These are phyloP conservation scores for Leccinum boreale DNA, from an alignment of 768 basidiomycete species.

Conservation along the genomic window DNA sequence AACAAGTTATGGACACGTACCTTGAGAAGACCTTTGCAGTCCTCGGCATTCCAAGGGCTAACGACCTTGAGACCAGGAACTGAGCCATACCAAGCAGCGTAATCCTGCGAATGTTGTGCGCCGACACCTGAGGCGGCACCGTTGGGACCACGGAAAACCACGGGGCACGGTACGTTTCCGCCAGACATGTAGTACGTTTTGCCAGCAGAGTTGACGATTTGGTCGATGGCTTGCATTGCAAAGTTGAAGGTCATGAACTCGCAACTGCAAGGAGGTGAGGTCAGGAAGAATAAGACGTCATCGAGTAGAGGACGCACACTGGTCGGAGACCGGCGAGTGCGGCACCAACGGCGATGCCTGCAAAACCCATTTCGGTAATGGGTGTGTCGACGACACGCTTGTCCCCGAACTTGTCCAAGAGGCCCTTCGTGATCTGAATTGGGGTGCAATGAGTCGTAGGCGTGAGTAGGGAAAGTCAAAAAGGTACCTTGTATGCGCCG, in stretches of 20 bases:
- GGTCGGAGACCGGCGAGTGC: slow-evolving; percentile 93
- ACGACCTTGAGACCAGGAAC: slow-evolving; percentile 97
- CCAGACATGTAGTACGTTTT: slow-evolving; percentile 99
- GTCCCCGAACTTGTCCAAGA: slow-evolving; percentile 98
- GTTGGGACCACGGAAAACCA: slow-evolving; percentile 99
- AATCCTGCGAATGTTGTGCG: slow-evolving; percentile 98
- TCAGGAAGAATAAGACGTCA: slow-evolving; percentile 6
- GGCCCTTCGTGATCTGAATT: slow-evolving; percentile 89
- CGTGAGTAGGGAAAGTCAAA: background rate
- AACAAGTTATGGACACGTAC: slow-evolving; percentile 37
- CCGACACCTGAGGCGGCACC: slow-evolving; percentile 96
- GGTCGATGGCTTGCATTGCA: slow-evolving; percentile 99
- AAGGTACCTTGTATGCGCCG: slow-evolving; percentile 85
- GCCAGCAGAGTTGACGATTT: slow-evolving; percentile 99
- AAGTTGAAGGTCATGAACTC: slow-evolving; percentile 99
- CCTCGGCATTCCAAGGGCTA: slow-evolving; percentile 97
- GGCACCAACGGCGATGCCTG: slow-evolving; percentile 92
- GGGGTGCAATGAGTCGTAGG: slow-evolving; percentile 10
- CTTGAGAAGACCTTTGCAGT: slow-evolving; percentile 98
- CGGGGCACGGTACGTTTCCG: slow-evolving; percentile 96
- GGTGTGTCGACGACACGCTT: slow-evolving; percentile 97
- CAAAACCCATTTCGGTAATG: slow-evolving; percentile 98
- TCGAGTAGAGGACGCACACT: slow-evolving; percentile 49
- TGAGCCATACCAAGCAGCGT: slow-evolving; percentile 90
- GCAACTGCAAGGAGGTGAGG: slow-evolving; percentile 51